Evolutionary conservation across 176 grass and related monocot genomes (phyloP).

Genomic region (Echinochloa phyllopogon): DNA sequence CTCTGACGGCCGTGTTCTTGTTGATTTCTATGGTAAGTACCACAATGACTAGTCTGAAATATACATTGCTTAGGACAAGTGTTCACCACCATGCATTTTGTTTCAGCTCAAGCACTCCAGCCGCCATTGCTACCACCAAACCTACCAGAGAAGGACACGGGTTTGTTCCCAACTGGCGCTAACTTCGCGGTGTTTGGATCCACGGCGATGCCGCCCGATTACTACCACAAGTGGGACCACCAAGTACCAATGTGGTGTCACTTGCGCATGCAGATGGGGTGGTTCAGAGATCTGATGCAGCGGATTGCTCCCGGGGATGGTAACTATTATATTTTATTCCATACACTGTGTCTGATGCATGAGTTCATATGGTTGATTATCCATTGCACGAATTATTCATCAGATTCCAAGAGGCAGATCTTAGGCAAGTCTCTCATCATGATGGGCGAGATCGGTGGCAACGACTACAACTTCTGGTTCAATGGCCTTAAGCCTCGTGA

Average conservation of each 20-base stretch:
- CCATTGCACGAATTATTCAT: not conserved
- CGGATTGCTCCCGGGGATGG: slow-evolving; percentile 45
- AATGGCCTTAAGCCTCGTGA: slow-evolving; percentile 24
- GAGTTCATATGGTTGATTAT: too few species aligned
- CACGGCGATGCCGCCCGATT: slow-evolving; percentile 42
- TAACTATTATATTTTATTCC: not conserved
- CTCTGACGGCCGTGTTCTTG: slow-evolving; percentile 52
- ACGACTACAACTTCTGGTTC: slow-evolving; percentile 71
- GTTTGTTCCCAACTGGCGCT: slow-evolving; percentile 51
- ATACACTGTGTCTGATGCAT: not conserved
- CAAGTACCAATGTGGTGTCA: not conserved
- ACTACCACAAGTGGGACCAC: slow-evolving; percentile 17
- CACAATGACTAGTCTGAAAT: not conserved
- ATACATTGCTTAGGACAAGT: not conserved
- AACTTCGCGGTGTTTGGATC: slow-evolving; percentile 64
- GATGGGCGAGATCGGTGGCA: slow-evolving; percentile 67
- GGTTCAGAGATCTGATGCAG: slow-evolving; percentile 56
- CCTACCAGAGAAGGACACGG: slow-evolving; percentile 30
- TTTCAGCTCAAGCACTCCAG: slow-evolving; percentile 62
- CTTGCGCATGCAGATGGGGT: slow-evolving; percentile 42
- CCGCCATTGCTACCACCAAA: slow-evolving; percentile 49
- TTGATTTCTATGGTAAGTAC: slow-evolving; percentile 36
- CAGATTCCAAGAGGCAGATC: slow-evolving; percentile 32
- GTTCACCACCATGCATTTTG: too few species aligned
- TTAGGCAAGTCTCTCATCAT: slow-evolving; percentile 53